Conservation (phyloP, 176 grass and related monocot species). For the Eragrostis curvula region DNA sequence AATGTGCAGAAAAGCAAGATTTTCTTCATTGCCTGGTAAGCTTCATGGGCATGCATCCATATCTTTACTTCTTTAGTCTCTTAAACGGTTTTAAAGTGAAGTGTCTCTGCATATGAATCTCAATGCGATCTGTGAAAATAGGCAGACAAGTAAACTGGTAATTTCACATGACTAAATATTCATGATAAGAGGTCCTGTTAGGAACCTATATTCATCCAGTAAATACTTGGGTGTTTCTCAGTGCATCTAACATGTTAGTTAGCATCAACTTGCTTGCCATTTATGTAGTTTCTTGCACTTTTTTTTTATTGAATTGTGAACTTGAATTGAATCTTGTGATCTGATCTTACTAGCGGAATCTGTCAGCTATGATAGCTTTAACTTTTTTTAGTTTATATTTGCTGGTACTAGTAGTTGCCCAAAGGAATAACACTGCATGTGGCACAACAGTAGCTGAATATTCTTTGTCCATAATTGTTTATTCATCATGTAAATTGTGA, state of each 20-base stretch:
- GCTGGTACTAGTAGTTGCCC: background rate
- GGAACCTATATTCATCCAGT: background rate
- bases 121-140: background rate
- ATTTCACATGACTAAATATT: background rate
- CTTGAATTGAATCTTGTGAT: constrained; percentile 18
- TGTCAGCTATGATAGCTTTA: background rate
- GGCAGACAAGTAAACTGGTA: background rate
- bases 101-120: background rate
- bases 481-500: background rate
- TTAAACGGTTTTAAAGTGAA: background rate
- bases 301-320: background rate
- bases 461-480: constrained; percentile 9
- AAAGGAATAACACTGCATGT: constrained; percentile 8
- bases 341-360: constrained; percentile 16
- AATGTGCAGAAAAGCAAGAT: constrained; percentile 99
- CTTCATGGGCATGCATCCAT: constrained; percentile 5
- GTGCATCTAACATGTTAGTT: background rate
- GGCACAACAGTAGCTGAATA: constrained; percentile 15
- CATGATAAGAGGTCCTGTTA: background rate
- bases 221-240: background rate
- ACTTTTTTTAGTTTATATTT: constrained; percentile 15
- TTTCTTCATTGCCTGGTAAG: constrained; percentile 98
- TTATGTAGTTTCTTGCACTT: background rate
- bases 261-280: background rate
- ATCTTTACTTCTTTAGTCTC: constrained; percentile 10